Conservation (phyloP, 768 basidiomycete genomes). For the Mycena rebaudengoi region DNA sequence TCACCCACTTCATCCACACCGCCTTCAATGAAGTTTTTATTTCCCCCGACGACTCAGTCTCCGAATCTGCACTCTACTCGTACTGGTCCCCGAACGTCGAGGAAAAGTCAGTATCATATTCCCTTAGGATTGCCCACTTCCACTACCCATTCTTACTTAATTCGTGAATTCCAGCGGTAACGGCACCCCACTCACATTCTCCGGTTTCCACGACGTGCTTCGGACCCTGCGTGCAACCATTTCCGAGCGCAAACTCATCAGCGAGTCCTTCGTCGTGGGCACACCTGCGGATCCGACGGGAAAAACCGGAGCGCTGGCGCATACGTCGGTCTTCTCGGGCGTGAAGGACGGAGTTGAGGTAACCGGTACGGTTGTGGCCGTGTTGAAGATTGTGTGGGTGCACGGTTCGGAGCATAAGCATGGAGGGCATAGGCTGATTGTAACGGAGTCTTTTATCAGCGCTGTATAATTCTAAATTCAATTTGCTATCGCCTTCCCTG, state of each 20-base stretch:
- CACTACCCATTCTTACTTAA: neutral
- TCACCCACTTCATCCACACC: neutral
- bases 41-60: neutral
- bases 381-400: neutral
- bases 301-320: neutral
- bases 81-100: neutral
- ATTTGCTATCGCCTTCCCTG: too few relatives aligned
- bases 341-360: neutral
- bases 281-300: neutral
- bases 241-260: neutral
- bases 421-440: conserved; percentile 1
- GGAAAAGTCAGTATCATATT: neutral
- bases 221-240: neutral
- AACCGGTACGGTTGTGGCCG: neutral
- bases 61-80: neutral
- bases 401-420: neutral
- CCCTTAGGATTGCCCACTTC: neutral
- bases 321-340: neutral
- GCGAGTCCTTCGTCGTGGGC: neutral
- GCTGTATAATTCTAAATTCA: too few relatives aligned
- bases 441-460: conserved; percentile 6
- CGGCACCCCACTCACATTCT: neutral
- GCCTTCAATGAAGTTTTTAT: neutral
- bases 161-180: neutral
- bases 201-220: neutral